Evolutionary conservation across 805 yeast species (phyloP), one percentile per base, ranked within the genome.

Genomic region (Aciculoconidium aculeatum): DNA sequence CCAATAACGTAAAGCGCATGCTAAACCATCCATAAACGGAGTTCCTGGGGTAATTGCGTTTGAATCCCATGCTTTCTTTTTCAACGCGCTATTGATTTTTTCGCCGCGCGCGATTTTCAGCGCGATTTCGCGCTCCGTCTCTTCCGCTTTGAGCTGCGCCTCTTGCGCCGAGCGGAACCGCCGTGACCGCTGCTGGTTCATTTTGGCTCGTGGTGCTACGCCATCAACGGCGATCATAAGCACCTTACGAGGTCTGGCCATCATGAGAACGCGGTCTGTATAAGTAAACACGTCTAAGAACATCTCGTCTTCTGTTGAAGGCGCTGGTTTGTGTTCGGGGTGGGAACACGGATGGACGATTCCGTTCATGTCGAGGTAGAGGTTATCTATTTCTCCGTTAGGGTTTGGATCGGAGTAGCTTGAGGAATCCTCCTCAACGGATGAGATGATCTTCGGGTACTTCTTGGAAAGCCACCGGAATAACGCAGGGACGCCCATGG

Each of bases 341-440:
- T 92, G 99, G 2, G 96, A 81, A 66, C 97, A 92, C 1, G 98
- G 98, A 64, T 92, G 99, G 4, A 92, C 98, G 49, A 92, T 92
- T 65, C 97, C 98, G 53, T 92, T 92, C 98, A 92, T 92, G 60
- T 92, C 99, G 39, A 92, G 65, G 51, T 92, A 92, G 28, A 92
- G 58, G 51, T 92, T 92, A 53, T 92, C 97, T 27, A 87, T 61
- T 59, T 92, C 99, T 15, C 97, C 98, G 57, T 92, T 92, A 3
- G 95, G 95, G 53, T 92, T 92, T 8, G 92, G 80, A 30, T 75
- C 72, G 12, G 75, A 50, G 52, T 83, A 87, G 40, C 69, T 71
- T 4, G 81, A 68, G 0, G 87, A 94, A 3, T 56, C 57, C 47
- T 87, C 96, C 4, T 84, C 46, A 5, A 86, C 96, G 0, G 95